Evolutionary conservation across 768 basidiomycete genomes (phyloP).

Genomic region (Boletales sp.): DNA sequence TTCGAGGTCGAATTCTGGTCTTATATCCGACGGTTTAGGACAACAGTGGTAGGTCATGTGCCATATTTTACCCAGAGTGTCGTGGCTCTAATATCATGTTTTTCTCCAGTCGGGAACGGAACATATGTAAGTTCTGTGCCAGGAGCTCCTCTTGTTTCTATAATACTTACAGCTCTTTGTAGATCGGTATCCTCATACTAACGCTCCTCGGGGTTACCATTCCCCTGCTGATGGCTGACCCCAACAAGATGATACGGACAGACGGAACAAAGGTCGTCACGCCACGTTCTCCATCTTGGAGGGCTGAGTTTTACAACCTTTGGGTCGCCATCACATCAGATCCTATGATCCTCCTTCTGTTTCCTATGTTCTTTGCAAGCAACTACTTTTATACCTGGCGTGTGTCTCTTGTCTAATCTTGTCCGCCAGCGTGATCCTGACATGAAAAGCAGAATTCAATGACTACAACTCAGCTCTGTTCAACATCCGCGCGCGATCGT

Average conservation of each 20-base stretch:
- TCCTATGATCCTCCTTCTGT: slow-evolving; percentile 65
- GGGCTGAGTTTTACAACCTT: slow-evolving; percentile 65
- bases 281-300: slow-evolving; percentile 70
- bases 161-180: not conserved
- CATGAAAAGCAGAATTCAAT: slow-evolving; percentile 57
- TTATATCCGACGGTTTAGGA: slow-evolving; percentile 11
- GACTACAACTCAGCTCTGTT: slow-evolving; percentile 73
- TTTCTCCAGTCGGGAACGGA: slow-evolving; percentile 53
- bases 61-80: not conserved
- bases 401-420: slow-evolving; percentile 23
- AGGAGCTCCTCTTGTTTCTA: not conserved
- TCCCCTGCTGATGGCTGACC: slow-evolving; percentile 67
- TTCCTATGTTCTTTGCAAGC: slow-evolving; percentile 80
- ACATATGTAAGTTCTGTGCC: slow-evolving; percentile 56
- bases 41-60: slow-evolving; percentile 21
- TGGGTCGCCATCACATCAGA: slow-evolving; percentile 64
- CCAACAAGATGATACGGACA: slow-evolving; percentile 66
- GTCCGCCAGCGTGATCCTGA: not conserved
- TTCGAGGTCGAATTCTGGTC: not conserved
- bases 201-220: slow-evolving; percentile 62
- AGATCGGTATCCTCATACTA: slow-evolving; percentile 55
- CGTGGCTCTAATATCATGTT: not conserved
- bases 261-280: slow-evolving; percentile 67
- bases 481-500: slow-evolving; percentile 68
- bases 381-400: slow-evolving; percentile 87